Conservation (phyloP, 2,329 filamentous ascomycete species). For the Xylariaceae sp. region DNA sequence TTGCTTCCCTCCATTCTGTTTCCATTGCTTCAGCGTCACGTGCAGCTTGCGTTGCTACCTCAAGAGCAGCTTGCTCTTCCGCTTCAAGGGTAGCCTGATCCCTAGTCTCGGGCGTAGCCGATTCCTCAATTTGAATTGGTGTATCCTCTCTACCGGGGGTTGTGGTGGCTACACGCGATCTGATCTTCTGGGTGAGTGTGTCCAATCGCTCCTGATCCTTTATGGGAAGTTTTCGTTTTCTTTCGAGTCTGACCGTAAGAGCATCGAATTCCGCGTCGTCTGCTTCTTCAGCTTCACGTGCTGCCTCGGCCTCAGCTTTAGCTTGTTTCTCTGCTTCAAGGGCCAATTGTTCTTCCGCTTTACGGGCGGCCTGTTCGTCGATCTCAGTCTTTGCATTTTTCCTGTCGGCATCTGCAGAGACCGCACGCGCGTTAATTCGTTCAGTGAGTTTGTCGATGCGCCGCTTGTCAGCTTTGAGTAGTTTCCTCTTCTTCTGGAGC, state of each 20-base stretch:
- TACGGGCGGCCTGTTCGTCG: conserved; percentile 7
- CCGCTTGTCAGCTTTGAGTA: conserved; percentile 4
- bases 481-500: conserved; percentile 6
- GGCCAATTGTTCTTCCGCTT: conserved; percentile 10
- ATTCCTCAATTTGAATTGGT: conserved; percentile 7
- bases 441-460: conserved; percentile 13
- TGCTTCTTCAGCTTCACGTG: background rate
- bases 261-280: too few relatives aligned
- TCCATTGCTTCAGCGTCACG: conserved; percentile 31
- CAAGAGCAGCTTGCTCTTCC: conserved; percentile 25
- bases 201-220: conserved; percentile 12
- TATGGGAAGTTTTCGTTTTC: background rate
- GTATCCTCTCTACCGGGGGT: background rate
- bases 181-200: conserved; percentile 14
- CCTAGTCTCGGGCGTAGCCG: conserved; percentile 22
- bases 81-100: conserved; percentile 23
- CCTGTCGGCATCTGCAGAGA: conserved; percentile 1
- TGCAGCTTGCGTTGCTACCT: background rate
- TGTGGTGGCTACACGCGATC: conserved; percentile 2
- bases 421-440: conserved; percentile 12
- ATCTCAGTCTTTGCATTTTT: conserved; percentile 8
- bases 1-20: conserved; percentile 22
- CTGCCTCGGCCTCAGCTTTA: conserved; percentile 11
- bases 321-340: conserved; percentile 25
- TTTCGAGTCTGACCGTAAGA: too few relatives aligned